Evolutionary conservation across 257 asterid genomes (phyloP).

Genomic region (Capsicum rhomboideum): DNA sequence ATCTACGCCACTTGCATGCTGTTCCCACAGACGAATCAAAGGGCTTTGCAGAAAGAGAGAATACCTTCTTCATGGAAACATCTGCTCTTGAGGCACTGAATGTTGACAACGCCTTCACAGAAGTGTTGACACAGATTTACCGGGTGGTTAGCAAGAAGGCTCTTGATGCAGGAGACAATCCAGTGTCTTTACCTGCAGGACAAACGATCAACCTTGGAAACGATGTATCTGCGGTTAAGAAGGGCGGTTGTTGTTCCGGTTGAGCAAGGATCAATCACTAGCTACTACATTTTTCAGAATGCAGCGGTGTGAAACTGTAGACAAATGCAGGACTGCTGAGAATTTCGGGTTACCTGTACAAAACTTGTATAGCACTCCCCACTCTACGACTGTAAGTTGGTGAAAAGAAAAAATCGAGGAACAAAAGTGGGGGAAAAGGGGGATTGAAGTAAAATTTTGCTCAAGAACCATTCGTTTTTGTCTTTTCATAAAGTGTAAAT

Average conservation of each 20-base stretch:
- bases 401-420: background rate
- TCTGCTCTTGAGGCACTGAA: slow-evolving; percentile 38
- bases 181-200: slow-evolving; percentile 25
- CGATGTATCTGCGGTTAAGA: slow-evolving; percentile 23
- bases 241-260: slow-evolving; percentile 28
- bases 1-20: slow-evolving; percentile 34
- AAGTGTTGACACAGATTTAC: slow-evolving; percentile 34
- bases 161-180: slow-evolving; percentile 29
- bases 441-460: background rate
- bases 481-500: background rate
- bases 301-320: background rate
- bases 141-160: slow-evolving; percentile 29
- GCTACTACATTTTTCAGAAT: background rate
- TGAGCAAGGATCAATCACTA: background rate
- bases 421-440: background rate
- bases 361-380: background rate
- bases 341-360: background rate
- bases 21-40: slow-evolving; percentile 15
- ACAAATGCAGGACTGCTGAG: background rate
- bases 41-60: slow-evolving; percentile 26
- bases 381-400: background rate
- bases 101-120: slow-evolving; percentile 30
- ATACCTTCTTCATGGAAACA: slow-evolving; percentile 37
- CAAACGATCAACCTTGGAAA: slow-evolving; percentile 27
- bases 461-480: background rate